phyloP scores from a whole-genome alignment of 345 rosid species.

The Hypericum androsaemum region DNA sequence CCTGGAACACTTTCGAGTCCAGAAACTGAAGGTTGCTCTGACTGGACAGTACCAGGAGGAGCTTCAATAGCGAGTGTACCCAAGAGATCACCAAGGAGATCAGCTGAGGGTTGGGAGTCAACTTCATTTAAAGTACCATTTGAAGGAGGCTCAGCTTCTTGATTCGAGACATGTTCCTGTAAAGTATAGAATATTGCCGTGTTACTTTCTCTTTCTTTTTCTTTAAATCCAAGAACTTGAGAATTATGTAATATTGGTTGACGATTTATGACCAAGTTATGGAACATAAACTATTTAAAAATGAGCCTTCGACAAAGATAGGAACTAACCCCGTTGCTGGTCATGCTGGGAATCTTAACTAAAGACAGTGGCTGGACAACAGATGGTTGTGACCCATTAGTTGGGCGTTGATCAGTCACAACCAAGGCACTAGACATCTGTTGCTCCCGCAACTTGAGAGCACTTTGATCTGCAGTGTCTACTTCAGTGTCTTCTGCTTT shows the following conservation, averaged over 20 bases:
- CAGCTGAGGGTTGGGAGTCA: constrained; percentile 54
- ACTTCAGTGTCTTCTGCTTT: constrained; percentile 77
- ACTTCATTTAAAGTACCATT: constrained; percentile 50
- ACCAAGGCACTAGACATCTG: constrained; percentile 88
- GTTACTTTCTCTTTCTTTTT: too few species aligned
- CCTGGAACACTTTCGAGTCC: constrained; percentile 40
- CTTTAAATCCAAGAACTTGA: too few species aligned
- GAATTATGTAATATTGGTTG: too few species aligned
- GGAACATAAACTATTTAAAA: constrained; percentile 1
- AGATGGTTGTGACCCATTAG: constrained; percentile 50
- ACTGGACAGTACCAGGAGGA: constrained; percentile 39
- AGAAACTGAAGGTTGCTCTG: constrained; percentile 33
- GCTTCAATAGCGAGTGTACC: constrained; percentile 90
- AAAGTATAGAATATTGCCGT: not conserved
- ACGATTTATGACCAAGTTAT: too few species aligned
- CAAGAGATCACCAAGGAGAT: constrained; percentile 72
- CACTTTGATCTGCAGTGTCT: constrained; percentile 98
- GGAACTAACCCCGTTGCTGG: constrained; percentile 36
- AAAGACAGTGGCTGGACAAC: constrained; percentile 38
- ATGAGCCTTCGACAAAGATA: constrained; percentile 7
- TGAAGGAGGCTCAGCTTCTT: constrained; percentile 30
- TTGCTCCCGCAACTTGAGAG: constrained; percentile 87
- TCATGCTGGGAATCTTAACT: constrained; percentile 64
- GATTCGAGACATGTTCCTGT: constrained; percentile 48
- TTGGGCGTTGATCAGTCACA: constrained; percentile 62